Conservation (phyloP, 129 eudicot genomes). For the Artemisia annua region DNA sequence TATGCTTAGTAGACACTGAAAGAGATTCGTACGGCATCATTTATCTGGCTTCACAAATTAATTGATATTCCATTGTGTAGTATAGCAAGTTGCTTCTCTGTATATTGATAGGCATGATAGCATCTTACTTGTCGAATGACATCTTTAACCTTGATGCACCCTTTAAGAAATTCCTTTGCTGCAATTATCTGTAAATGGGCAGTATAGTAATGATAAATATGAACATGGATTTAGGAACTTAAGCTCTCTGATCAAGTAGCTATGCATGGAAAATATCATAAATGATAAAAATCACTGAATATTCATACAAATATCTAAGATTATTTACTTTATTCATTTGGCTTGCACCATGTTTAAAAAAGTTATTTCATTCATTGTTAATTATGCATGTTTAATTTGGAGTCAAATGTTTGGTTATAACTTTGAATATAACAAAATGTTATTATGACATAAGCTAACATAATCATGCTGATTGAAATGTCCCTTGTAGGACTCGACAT, state of each 20-base stretch:
- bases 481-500: no score
- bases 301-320: slow-evolving; percentile 14
- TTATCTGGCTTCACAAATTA: slow-evolving; percentile 17
- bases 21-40: slow-evolving; percentile 15
- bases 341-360: no score
- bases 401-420: no score
- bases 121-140: slow-evolving; percentile 22
- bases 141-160: slow-evolving; percentile 27
- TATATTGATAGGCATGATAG: slow-evolving; percentile 28
- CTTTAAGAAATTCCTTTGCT: slow-evolving; percentile 7
- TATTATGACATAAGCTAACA: no score
- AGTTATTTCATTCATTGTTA: no score
- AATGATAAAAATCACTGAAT: slow-evolving; percentile 7
- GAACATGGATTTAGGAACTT: background rate
- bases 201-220: slow-evolving; percentile 20
- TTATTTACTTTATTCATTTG: slow-evolving; percentile 22
- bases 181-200: slow-evolving; percentile 13
- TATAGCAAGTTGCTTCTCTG: slow-evolving; percentile 30
- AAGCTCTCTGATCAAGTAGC: background rate
- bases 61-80: background rate
- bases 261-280: slow-evolving; percentile 23
- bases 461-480: no score
- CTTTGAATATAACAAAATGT: no score
- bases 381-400: no score
- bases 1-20: slow-evolving; percentile 5